Evolutionary conservation across 169 alveolate species (phyloP).

Genomic region (Plasmodium adleri): DNA sequence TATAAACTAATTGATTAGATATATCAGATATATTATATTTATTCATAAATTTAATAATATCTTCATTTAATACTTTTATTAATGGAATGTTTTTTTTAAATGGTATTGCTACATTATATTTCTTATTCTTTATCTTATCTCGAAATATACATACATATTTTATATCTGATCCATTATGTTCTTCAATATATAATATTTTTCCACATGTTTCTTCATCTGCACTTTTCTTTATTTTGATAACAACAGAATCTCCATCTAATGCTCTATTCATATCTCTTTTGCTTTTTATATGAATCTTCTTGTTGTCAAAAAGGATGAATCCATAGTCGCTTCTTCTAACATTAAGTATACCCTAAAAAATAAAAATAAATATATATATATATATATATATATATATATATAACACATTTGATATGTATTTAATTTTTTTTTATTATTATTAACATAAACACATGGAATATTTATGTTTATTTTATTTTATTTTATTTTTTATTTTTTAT

Average conservation of each 20-base stretch:
- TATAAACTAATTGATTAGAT: slow-evolving; percentile 36
- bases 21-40: slow-evolving; percentile 27
- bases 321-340: slow-evolving; percentile 50
- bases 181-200: slow-evolving; percentile 64
- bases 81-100: slow-evolving; percentile 71
- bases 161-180: slow-evolving; percentile 51
- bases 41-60: slow-evolving; percentile 47
- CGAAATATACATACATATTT: slow-evolving; percentile 55
- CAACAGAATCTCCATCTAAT: slow-evolving; percentile 93
- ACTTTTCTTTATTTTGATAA: slow-evolving; percentile 81
- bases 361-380: neutral
- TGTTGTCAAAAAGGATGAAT: slow-evolving; percentile 14
- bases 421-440: too few species aligned
- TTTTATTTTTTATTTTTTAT: too few species aligned
- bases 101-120: slow-evolving; percentile 44
- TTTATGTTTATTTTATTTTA: too few species aligned
- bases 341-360: slow-evolving; percentile 35
- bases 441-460: neutral
- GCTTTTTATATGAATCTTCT: slow-evolving; percentile 32
- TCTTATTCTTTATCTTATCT: slow-evolving; percentile 28
- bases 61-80: slow-evolving; percentile 31
- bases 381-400: slow-evolving; percentile 8
- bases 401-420: too few species aligned
- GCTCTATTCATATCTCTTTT: slow-evolving; percentile 90
- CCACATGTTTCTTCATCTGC: slow-evolving; percentile 9